Evolutionary conservation across 164 flowering plant genomes (phyloP).

Genomic region (Stephania cephalantha): DNA sequence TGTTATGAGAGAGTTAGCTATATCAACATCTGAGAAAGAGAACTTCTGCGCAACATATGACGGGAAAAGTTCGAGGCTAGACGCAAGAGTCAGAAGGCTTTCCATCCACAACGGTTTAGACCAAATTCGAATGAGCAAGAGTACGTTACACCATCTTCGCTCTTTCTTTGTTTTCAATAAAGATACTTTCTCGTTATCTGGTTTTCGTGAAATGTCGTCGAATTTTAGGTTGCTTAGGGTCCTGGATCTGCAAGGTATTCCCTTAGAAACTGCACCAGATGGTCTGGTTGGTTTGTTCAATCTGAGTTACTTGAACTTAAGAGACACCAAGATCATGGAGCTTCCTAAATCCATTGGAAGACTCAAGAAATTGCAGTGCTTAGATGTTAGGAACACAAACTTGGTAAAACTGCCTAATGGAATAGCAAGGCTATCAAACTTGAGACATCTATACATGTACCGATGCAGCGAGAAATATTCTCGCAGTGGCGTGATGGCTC

Average conservation of each 20-base stretch:
- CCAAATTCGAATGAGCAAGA: conserved; percentile 10
- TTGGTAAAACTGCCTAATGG: conserved; percentile 25
- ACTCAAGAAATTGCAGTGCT: conserved; percentile 30
- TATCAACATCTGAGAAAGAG: conserved; percentile 23
- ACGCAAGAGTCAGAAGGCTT: conserved; percentile 15
- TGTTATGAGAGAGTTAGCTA: conserved; percentile 34
- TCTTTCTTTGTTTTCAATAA: conserved; percentile 26
- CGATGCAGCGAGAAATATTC: background rate
- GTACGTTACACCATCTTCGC: conserved; percentile 22
- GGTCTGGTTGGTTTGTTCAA: conserved; percentile 22
- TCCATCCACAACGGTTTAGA: conserved; percentile 20
- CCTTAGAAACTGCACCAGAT: conserved; percentile 25
- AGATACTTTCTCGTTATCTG: conserved; percentile 13
- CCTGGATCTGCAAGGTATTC: conserved; percentile 25
- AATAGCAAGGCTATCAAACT: conserved; percentile 21
- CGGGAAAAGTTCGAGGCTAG: conserved; percentile 4
- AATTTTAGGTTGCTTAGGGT: conserved; percentile 27
- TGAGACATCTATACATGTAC: conserved; percentile 30
- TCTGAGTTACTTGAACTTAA: conserved; percentile 32
- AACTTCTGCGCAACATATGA: conserved; percentile 16
- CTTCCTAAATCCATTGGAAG: conserved; percentile 37
- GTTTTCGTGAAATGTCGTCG: conserved; percentile 10
- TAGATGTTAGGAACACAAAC: conserved; percentile 30
- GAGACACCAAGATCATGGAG: conserved; percentile 23
- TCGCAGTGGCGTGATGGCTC: conserved; percentile 15